A percentile compares a stretch with the other conserved stretches of the same genome.
Conservation (phyloP, 192 early-diverging fungal species). For the Coemansia sp. region DNA sequence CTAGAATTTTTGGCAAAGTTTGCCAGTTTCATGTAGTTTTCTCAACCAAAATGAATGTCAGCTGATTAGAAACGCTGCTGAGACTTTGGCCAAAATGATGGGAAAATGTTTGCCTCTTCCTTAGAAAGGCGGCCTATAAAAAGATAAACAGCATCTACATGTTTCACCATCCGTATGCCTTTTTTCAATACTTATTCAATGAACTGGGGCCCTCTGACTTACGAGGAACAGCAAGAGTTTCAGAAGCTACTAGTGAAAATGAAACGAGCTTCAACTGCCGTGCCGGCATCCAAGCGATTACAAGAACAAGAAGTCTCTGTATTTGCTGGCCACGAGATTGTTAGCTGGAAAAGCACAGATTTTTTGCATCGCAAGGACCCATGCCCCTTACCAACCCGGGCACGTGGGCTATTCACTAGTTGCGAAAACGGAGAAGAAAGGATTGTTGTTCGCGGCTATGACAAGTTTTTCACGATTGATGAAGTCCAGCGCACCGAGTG, state of each 20-base stretch:
- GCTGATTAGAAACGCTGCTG: no score
- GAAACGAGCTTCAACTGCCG: constrained; percentile 8
- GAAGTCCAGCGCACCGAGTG: constrained; percentile 64
- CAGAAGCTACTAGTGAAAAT: constrained; percentile 31
- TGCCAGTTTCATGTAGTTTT: constrained; percentile 25
- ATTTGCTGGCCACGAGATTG: constrained; percentile 20
- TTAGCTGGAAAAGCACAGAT: constrained; percentile 69
- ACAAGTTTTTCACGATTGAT: constrained; percentile 93
- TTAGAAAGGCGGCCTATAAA: no score
- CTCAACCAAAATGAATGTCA: not conserved
- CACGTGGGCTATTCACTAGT: constrained; percentile 80
- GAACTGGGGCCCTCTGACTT: constrained; percentile 12
- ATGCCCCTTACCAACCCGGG: constrained; percentile 64
- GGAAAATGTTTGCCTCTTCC: no score
- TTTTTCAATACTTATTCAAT: not conserved
- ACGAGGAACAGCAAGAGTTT: constrained; percentile 26
- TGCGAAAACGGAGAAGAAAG: constrained; percentile 14
- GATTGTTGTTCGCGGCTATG: constrained; percentile 85
- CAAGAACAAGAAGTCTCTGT: constrained; percentile 25
- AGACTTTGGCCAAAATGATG: no score
- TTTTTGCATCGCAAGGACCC: constrained; percentile 64
- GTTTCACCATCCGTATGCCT: not conserved
- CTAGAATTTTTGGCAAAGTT: constrained; percentile 32
- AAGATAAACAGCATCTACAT: no score
- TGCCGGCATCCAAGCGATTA: constrained; percentile 30